A percentile compares a stretch with the other conserved stretches of the same genome.
These are phyloP conservation scores for Aspergillus costaricaensis DNA, from an alignment of 2,329 filamentous ascomycete species.

Conservation along the genomic window DNA sequence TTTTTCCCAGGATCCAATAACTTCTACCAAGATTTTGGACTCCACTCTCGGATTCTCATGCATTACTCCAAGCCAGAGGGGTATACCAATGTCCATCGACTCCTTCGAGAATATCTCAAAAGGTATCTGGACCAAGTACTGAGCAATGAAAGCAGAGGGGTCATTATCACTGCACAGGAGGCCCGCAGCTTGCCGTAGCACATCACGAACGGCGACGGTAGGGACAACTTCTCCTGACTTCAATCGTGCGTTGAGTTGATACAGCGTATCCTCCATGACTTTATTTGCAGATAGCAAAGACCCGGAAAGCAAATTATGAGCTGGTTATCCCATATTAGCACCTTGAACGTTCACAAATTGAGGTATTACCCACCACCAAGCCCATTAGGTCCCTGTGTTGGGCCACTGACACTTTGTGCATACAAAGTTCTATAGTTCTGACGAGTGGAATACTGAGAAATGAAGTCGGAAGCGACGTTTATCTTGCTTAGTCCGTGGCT, in stretches of 20 bases:
- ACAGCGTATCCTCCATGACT: constrained; percentile 61
- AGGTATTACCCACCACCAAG: constrained; percentile 19
- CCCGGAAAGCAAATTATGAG: constrained; percentile 11
- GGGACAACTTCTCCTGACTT: constrained; percentile 69
- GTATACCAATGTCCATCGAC: constrained; percentile 92
- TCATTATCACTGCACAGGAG: constrained; percentile 76
- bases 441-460: constrained; percentile 94
- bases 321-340: constrained; percentile 15
- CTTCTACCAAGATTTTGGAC: constrained; percentile 79
- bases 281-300: constrained; percentile 35
- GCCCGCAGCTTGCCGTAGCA: constrained; percentile 80
- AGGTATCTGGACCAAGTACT: constrained; percentile 87
- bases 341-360: background rate
- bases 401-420: constrained; percentile 47
- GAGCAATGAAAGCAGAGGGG: constrained; percentile 76
- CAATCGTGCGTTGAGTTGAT: constrained; percentile 71
- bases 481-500: constrained; percentile 71
- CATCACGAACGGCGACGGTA: constrained; percentile 74
- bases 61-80: constrained; percentile 93
- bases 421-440: constrained; percentile 94
- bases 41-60: constrained; percentile 92
- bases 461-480: constrained; percentile 92
- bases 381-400: constrained; percentile 12
- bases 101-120: constrained; percentile 93
- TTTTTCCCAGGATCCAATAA: constrained; percentile 87